Conservation (phyloP, 306 rosid species). For the Mimosa bimucronata region DNA sequence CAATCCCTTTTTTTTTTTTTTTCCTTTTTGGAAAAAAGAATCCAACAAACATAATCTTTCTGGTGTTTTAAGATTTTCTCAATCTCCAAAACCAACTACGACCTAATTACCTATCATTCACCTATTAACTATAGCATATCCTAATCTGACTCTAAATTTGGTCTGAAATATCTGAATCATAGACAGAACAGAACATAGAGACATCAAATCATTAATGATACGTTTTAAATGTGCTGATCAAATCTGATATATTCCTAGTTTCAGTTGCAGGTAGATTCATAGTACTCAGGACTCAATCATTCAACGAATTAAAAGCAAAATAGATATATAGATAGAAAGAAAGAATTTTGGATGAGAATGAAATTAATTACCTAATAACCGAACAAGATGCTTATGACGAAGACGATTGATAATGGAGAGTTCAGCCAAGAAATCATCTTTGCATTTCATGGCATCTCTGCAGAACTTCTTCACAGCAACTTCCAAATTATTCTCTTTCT, state of each 20-base stretch:
- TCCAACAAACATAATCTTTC: background rate
- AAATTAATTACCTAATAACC: slow-evolving; percentile 49
- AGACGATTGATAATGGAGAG: slow-evolving; percentile 80
- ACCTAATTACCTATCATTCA: background rate
- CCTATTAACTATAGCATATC: background rate
- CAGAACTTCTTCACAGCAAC: slow-evolving; percentile 81
- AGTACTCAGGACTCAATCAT: background rate
- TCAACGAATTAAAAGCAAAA: background rate
- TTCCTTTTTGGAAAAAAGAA: background rate
- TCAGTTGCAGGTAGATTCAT: background rate
- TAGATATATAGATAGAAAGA: background rate
- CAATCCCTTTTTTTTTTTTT: too few relatives aligned
- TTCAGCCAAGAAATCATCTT: slow-evolving; percentile 80
- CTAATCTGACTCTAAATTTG: background rate
- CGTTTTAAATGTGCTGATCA: background rate
- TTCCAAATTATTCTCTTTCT: slow-evolving; percentile 44
- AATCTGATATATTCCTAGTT: background rate
- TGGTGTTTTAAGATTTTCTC: background rate
- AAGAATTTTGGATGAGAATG: background rate
- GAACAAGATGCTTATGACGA: slow-evolving; percentile 77
- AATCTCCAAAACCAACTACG: background rate
- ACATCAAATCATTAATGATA: background rate
- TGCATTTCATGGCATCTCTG: slow-evolving; percentile 60
- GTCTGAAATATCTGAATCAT: background rate
- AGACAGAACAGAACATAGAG: background rate